Evolutionary conservation across 129 eudicot species (phyloP), one percentile per base, ranked within the genome.

Genomic region (Lactuca sativa): DNA sequence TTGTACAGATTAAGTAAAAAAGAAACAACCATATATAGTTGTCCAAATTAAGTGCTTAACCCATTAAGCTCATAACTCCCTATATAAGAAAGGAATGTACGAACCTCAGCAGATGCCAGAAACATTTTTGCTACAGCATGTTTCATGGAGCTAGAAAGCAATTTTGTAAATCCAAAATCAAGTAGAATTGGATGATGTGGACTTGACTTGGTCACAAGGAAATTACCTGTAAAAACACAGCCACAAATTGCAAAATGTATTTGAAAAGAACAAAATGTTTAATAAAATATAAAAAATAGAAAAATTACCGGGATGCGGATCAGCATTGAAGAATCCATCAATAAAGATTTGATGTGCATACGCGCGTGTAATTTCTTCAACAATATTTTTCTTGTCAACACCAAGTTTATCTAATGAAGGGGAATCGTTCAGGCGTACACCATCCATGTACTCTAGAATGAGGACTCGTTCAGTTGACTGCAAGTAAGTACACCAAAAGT

Each of bases 291-390:
- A 16, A 47, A 62, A 18, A 56, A 43, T 3, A 36, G 38, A 74
- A 60, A 78, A n/a, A 10, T 59, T 92, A 92, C 97, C 95, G 71
- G 97, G 97, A 77, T 92, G 97, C 44, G 97, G 97, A 79, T 92
- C 97, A 12, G 96, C 97, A 81, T 92, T 92, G 77, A 92, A 88
- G 67, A 92, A 81, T 56, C 97, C 97, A 77, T 89, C 95, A 69
- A 86, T 79, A 78, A 88, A 92, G n/a, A 92, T 92, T 84, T 92
- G 97, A 77, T 92, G 97, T 30, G 96, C 97, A 79, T 88, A 92
- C 0, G 97, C 95, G 38, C 96, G 91, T 7, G 96, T 88, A 55
- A 92, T 92, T 82, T 92, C 97, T 77, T 92, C 97, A 60, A 92
- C 96, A 59, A 92, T 88, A 52, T 84, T 86, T 86, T 74, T 86